Percentiles rank a stretch among this genome's conserved stretches.
These are phyloP conservation scores for Arthrobotrys sinensis DNA, from an alignment of 2,329 filamentous ascomycete species.

Conservation along the genomic window DNA sequence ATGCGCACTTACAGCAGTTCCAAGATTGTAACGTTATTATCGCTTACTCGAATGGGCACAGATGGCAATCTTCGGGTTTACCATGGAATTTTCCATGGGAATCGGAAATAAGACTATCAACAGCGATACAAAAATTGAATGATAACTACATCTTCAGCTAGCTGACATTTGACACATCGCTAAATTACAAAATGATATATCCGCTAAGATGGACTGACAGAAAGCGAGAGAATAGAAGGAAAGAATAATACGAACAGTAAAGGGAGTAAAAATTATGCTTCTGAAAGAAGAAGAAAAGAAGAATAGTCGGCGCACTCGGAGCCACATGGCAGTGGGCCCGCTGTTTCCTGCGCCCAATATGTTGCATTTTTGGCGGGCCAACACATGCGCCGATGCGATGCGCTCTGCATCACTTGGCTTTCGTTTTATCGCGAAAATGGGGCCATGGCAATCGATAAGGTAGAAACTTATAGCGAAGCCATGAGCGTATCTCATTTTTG, in stretches of 20 bases:
- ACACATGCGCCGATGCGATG: conserved; percentile 28
- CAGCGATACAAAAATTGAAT: conserved; percentile 8
- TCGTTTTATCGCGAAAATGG: conserved; percentile 8
- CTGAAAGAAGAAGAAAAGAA: conserved; percentile 27
- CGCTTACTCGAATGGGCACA: conserved; percentile 14
- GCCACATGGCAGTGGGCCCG: conserved; percentile 27
- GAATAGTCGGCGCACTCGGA: conserved; percentile 28
- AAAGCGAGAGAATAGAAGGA: conserved; percentile 27
- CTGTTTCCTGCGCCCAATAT: conserved; percentile 4
- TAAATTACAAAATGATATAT: conserved; percentile 53
- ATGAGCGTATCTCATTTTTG: conserved; percentile 39
- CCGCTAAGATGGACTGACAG: conserved; percentile 26
- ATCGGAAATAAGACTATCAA: conserved; percentile 1
- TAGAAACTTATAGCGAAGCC: background rate
- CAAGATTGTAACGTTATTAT: conserved; percentile 4
- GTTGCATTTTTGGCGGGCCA: conserved; percentile 57
- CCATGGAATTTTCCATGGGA: conserved; percentile 23
- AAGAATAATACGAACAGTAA: conserved; percentile 1
- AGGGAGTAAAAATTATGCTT: background rate
- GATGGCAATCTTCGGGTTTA: conserved; percentile 10
- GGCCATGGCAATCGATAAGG: conserved; percentile 8
- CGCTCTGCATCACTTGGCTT: background rate
- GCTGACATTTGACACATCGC: conserved; percentile 22
- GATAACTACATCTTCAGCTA: conserved; percentile 23
- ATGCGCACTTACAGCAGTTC: conserved; percentile 18